Base-by-base conservation (phyloP, 1,139 yeast genomes). In the Pichia inconspicua region DNA sequence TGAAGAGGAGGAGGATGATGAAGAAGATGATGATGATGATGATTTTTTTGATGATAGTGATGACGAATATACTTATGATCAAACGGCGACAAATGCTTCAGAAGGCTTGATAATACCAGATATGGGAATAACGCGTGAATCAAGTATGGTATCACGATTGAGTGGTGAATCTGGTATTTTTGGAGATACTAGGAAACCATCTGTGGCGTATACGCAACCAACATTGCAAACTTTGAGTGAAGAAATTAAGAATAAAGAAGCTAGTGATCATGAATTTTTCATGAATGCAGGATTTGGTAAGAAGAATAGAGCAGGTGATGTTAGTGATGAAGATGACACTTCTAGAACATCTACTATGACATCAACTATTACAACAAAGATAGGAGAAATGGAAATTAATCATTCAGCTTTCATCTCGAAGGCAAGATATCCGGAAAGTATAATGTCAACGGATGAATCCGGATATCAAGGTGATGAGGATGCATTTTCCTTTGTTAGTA, bases 401-500 rank as follows among this genome's bases (percentile, higher is more conserved):
- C 49, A 48, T 44, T 27, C 32, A 3, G 44, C 43, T 15, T 53
- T 53, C 42, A 46, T 53, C 5, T 37, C 46, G 4, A 47, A 48
- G 42, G 52, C 53, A 17, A 42, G 48, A 17, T 46, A 53, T 40
- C 43, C 48, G 5, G 46, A 50, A 11, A 45, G 52, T 42, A 46
- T 51, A n/a, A 44, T 49, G 40, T 48, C 51, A 4, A 37, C 45
- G 27, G 47, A 44, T 34, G 48, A 45, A 17, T 15, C 22, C 14
- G n/a, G 17, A 32, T 32, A 10, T 35, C 22, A 8, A 9, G 22
- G 38, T 35, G 46, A 50, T 31, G 61, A 57, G 43, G 52, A 54
- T 39, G 46, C 45, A 19, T 57, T 51, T 34, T 59, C 63, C 2
- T 59, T 55, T 37, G 36, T 48, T 30, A 54, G 50, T 5, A 52